Conservation (phyloP, 257 asterid species). For the Ehretia macrophylla region DNA sequence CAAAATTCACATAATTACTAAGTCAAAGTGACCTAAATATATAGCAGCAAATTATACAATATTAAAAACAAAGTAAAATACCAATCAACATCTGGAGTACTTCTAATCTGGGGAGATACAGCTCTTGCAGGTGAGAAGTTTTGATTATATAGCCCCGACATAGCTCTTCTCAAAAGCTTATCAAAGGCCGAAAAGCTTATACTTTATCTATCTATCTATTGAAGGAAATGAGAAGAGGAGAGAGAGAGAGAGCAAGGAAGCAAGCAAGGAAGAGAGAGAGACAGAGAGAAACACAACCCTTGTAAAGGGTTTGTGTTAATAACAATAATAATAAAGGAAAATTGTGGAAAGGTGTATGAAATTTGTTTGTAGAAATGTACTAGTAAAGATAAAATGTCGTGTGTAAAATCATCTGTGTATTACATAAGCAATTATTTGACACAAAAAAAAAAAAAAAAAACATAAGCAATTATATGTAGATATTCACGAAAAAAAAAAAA, state of each 20-base stretch:
- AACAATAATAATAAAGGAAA: not conserved
- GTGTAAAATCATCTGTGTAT: too few relatives aligned
- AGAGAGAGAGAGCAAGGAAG: not conserved
- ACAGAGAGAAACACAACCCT: not conserved
- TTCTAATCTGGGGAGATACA: constrained; percentile 80
- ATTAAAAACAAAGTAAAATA: constrained; percentile 5
- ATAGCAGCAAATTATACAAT: not conserved
- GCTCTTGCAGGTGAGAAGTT: constrained; percentile 92
- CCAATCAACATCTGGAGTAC: constrained; percentile 70
- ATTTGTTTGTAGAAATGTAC: too few relatives aligned
- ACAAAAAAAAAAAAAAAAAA: too few relatives aligned
- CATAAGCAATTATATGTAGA: too few relatives aligned
- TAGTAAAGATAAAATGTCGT: too few relatives aligned
- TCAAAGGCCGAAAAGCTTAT: not conserved
- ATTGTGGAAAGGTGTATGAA: not conserved
- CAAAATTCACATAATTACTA: not conserved
- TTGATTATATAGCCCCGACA: constrained; percentile 76
- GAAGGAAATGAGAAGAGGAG: not conserved
- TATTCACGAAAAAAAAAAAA: too few relatives aligned
- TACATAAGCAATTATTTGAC: too few relatives aligned
- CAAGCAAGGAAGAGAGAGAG: not conserved
- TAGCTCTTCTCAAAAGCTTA: constrained; percentile 11
- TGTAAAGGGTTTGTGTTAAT: not conserved
- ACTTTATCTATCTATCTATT: not conserved
- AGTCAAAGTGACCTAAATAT: too few relatives aligned